Base-by-base conservation (phyloP, 768 basidiomycete genomes). In the Chalciporus piperatus region DNA sequence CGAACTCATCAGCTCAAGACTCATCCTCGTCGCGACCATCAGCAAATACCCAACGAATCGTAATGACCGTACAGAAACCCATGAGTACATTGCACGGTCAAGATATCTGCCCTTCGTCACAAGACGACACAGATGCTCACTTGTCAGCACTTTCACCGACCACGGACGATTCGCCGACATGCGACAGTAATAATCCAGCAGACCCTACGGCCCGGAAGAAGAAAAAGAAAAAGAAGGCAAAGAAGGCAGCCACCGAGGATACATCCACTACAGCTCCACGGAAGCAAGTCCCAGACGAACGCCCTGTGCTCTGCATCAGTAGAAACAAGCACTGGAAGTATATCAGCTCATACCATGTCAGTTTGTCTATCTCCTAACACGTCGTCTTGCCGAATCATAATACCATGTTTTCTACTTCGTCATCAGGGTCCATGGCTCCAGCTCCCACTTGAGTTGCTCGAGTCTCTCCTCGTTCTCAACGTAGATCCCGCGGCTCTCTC, bases 251-350 rank as follows among this genome's bases (percentile, higher is more conserved):
- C 48, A 67, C 66, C 22, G 79, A 79, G 57, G 74, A 78, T 35
- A 10, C 40, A 33, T 10, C 50, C 9, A 60, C 63, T 28, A 64
- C 66, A 43, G 55, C 69, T 17, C 57, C 63, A 25, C 57, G 61
- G 16, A 74, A 69, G 52, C 49, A 66, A 30, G 65, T 62, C 19
- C 69, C 70, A 25, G 78, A 79, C 25, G 67, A 72, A 32, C 79
- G 80, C 41, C 82, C 85, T 1, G 82, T 87, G 32, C 78, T 94
- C 3, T 89, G 87, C 66, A 94, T 95, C 60, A 90, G 87, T 71
- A 81, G 92, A 58, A 93, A 94, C 74, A 95, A 95, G 68, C 92
- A 95, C 62, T 93, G 92, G 92, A 82, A 85, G 25, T 93, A 92
- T 62, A 93, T 94, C 71, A 91, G 88, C 70, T 91, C 91, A 20